Conservation (phyloP, 768 basidiomycete genomes). For the Nidularia pulvinata region DNA sequence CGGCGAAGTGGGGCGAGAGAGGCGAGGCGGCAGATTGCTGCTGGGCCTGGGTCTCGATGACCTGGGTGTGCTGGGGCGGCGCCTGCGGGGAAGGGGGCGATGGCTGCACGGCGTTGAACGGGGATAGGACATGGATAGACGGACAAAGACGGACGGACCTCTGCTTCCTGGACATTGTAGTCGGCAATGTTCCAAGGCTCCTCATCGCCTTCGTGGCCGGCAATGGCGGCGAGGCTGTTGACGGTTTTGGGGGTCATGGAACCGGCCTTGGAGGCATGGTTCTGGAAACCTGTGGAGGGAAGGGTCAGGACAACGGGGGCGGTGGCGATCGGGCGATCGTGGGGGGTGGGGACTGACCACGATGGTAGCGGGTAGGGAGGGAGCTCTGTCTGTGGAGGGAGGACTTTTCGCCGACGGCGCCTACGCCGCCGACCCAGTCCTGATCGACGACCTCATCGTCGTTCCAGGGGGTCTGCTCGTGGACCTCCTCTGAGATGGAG, state of each 20-base stretch:
- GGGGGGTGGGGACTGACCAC: conserved; percentile 43
- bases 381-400: conserved; percentile 81
- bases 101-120: conserved; percentile 5
- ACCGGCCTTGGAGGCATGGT: conserved; percentile 51
- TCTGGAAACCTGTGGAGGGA: conserved; percentile 46
- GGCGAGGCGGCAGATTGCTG: conserved; percentile 46
- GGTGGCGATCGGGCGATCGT: conserved; percentile 9
- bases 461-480: conserved; percentile 58
- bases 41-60: conserved; percentile 45
- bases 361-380: conserved; percentile 78
- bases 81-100: conserved; percentile 21
- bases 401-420: conserved; percentile 82
- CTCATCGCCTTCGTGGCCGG: conserved; percentile 86
- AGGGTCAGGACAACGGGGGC: not conserved
- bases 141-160: conserved; percentile 38
- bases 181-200: conserved; percentile 82
- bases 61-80: conserved; percentile 24
- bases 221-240: conserved; percentile 84
- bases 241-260: conserved; percentile 70
- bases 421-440: conserved; percentile 81
- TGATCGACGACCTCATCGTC: conserved; percentile 80
- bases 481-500: conserved; percentile 66
- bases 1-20: conserved; percentile 60
- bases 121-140: conserved; percentile 2
- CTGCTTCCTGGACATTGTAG: conserved; percentile 60